A percentile compares a stretch with the other conserved stretches of the same genome.
Conservation (phyloP, 2,329 filamentous ascomycete species). For the Penicillium sp. region DNA sequence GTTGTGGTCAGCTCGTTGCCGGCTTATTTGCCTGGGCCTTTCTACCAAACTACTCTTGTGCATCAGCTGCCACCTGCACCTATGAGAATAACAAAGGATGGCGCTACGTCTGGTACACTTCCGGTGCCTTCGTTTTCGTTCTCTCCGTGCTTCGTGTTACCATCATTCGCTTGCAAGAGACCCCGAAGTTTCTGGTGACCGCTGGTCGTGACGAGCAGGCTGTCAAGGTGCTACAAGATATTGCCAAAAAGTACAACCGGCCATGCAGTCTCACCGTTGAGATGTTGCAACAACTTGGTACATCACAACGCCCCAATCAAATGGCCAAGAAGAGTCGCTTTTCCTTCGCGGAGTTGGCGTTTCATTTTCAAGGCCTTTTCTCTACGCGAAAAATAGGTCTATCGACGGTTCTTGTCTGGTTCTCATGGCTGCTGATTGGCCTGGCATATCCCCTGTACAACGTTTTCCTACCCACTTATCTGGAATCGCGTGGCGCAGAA, state of each 20-base stretch:
- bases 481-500: slow-evolving; percentile 56
- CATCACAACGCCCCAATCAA: slow-evolving; percentile 29
- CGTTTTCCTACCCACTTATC: slow-evolving; percentile 66
- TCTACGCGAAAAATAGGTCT: slow-evolving; percentile 56
- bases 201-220: slow-evolving; percentile 52
- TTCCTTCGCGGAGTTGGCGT: slow-evolving; percentile 36
- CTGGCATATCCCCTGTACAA: slow-evolving; percentile 72
- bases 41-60: slow-evolving; percentile 47
- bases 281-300: slow-evolving; percentile 46
- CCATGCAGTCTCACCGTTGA: slow-evolving; percentile 51
- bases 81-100: slow-evolving; percentile 53
- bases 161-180: slow-evolving; percentile 52
- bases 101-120: slow-evolving; percentile 55
- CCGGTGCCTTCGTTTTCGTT: slow-evolving; percentile 52
- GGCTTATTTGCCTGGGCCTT: slow-evolving; percentile 55
- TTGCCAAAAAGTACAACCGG: slow-evolving; percentile 52
- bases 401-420: slow-evolving; percentile 63
- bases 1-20: slow-evolving; percentile 48
- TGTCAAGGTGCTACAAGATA: slow-evolving; percentile 46
- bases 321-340: slow-evolving; percentile 19
- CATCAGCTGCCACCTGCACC: slow-evolving; percentile 44
- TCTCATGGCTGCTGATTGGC: slow-evolving; percentile 67
- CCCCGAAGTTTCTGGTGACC: slow-evolving; percentile 54
- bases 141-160: slow-evolving; percentile 53
- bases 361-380: slow-evolving; percentile 65